Conservation (phyloP, 257 asterid species). For the Linaria vulgaris region DNA sequence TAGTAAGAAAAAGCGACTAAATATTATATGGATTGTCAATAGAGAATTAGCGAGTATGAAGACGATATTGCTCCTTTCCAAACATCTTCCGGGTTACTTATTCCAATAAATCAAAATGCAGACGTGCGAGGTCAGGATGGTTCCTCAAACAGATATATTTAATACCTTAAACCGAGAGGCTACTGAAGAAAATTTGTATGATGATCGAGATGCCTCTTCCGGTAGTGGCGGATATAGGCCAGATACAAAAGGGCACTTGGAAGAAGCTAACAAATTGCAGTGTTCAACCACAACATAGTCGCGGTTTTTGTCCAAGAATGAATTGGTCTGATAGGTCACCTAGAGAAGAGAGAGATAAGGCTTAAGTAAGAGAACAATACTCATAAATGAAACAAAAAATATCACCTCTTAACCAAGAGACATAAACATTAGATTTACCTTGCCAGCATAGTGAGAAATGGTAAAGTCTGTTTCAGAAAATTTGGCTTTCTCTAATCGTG, state of each 20-base stretch:
- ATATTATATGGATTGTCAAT: not conserved
- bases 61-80: not conserved
- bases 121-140: slow-evolving; percentile 12
- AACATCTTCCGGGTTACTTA: slow-evolving; percentile 1
- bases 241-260: slow-evolving; percentile 72
- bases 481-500: slow-evolving; percentile 76
- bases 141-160: slow-evolving; percentile 22
- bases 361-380: slow-evolving; percentile 26
- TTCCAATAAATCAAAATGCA: slow-evolving; percentile 6
- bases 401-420: slow-evolving; percentile 21
- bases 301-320: slow-evolving; percentile 92
- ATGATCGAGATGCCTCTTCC: slow-evolving; percentile 89
- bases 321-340: slow-evolving; percentile 91
- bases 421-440: slow-evolving; percentile 50
- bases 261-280: slow-evolving; percentile 84
- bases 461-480: slow-evolving; percentile 94
- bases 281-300: slow-evolving; percentile 98
- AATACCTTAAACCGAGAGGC: slow-evolving; percentile 95
- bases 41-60: not conserved
- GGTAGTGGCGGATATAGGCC: slow-evolving; percentile 85
- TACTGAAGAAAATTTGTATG: slow-evolving; percentile 96
- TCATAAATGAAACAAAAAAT: slow-evolving; percentile 1
- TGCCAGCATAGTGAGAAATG: slow-evolving; percentile 97
- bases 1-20: too few species aligned
- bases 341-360: slow-evolving; percentile 37